Conservation (phyloP, 1,284 basidiomycete species). For the Boletus mariae region DNA sequence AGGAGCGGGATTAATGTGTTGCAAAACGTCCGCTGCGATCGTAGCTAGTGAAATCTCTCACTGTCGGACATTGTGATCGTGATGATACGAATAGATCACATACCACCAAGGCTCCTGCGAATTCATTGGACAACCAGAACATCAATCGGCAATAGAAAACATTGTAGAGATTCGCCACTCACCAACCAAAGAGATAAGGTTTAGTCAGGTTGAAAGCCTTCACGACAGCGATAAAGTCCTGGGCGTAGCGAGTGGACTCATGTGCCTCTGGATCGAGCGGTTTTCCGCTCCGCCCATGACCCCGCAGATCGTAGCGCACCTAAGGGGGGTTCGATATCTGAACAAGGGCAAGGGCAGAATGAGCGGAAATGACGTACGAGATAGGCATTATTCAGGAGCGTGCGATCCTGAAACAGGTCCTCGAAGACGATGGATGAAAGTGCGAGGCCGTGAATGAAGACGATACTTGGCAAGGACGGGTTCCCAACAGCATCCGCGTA, state of each 20-base stretch:
- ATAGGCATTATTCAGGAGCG: not conserved
- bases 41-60: not conserved
- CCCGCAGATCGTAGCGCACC: constrained; percentile 9
- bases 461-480: not conserved
- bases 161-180: not conserved
- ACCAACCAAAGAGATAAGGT: constrained; percentile 5
- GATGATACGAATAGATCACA: not conserved
- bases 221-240: constrained; percentile 7
- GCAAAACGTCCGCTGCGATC: constrained; percentile 1
- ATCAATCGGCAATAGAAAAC: not conserved
- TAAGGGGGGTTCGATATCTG: not conserved
- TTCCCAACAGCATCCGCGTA: constrained; percentile 2
- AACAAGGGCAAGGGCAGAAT: not conserved
- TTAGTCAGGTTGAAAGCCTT: constrained; percentile 2
- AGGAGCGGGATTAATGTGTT: not conserved
- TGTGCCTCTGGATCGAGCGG: constrained; percentile 1
- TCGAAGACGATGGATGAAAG: constrained; percentile 2
- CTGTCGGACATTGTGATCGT: not conserved
- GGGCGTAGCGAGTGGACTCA: constrained; percentile 8
- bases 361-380: not conserved
- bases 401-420: not conserved
- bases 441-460: constrained; percentile 3
- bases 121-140: not conserved
- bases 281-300: constrained; percentile 6
- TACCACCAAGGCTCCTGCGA: constrained; percentile 9